Evolutionary conservation across 1,284 basidiomycete genomes (phyloP), one percentile per base, ranked within the genome.

Genomic region (Neonothopanus nambi): DNA sequence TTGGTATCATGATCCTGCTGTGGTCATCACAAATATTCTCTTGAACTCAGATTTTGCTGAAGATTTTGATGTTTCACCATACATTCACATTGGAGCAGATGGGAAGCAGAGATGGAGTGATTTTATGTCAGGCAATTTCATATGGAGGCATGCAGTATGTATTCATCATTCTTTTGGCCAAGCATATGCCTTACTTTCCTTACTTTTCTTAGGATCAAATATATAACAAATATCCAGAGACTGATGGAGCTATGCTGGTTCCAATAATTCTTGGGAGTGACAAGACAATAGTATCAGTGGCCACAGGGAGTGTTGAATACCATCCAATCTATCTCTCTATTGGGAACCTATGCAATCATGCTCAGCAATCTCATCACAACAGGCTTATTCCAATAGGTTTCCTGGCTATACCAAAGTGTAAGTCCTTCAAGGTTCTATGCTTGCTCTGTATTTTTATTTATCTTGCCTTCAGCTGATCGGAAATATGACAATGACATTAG

Each of bases 251-350:
- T 62, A 52, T 67, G 53, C 65, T 68, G 35, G 57, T 67, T n/a
- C 68, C 67, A 0, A 57, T 73, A 5, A 63, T 73, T 15, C 53
- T 65, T 2, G 70, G 72, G 0, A 66, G 64, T 37, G 66, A 74
- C 49, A 74, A 74, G 45, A 74, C 67, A 0, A 70, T 67, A 0
- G 65, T 72, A 0, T 73, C 69, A 0, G 65, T 72, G 7, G 65
- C 59, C 1, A 73, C 71, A 0, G 64, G 72, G 0, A 62, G 73
- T 23, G 61, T 64, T 20, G 63, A 69, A 23, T 70, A 63, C 37
- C 66, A 69, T 33, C 68, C 67, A 0, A 20, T 72, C 0, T 73
- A 73, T 51, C 6, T 63, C 1, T 63, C 58, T 3, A 48, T 60
- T 33, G 65, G 68, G 4, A 65, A 65, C 38, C n/a, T 70, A 1